Conservation (phyloP, 1,139 yeast species). For the Zygotorulaspora mrakii region DNA sequence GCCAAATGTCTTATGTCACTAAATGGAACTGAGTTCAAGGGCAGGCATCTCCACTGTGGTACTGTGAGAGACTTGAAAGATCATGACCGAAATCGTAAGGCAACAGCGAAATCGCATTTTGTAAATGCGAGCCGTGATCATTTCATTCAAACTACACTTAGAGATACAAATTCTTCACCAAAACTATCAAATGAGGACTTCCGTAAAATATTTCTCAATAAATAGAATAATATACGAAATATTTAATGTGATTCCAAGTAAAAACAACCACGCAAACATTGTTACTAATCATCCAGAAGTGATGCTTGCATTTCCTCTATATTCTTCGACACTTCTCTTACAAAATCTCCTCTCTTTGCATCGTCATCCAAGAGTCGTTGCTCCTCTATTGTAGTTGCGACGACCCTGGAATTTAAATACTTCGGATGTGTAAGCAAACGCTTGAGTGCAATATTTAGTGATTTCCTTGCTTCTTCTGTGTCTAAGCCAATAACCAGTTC, state of each 20-base stretch:
- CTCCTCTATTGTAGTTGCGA: constrained; percentile 63
- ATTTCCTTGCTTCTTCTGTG: constrained; percentile 51
- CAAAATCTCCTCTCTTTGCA: constrained; percentile 41
- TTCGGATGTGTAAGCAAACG: constrained; percentile 83
- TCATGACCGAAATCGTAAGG: constrained; percentile 12
- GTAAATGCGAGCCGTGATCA: background rate
- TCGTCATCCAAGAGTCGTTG: constrained; percentile 53
- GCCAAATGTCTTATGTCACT: constrained; percentile 56
- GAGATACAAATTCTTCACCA: constrained; percentile 8
- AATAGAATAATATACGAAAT: no score
- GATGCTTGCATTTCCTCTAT: constrained; percentile 54
- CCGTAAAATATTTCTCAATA: constrained; percentile 39
- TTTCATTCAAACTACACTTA: background rate
- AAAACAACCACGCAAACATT: no score
- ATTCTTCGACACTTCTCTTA: constrained; percentile 50
- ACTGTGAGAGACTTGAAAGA: constrained; percentile 38
- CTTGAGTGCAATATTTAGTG: constrained; percentile 55
- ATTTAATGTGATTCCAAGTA: no score
- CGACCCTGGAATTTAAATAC: constrained; percentile 65
- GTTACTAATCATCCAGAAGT: constrained; percentile 12
- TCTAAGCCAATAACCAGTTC: constrained; percentile 61
- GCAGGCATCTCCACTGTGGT: constrained; percentile 39
- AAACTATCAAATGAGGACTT: constrained; percentile 41
- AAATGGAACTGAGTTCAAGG: constrained; percentile 44
- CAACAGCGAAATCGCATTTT: background rate